Evolutionary conservation across 1,139 yeast species (phyloP).

Genomic region (Trichomonascaceae sp.): DNA sequence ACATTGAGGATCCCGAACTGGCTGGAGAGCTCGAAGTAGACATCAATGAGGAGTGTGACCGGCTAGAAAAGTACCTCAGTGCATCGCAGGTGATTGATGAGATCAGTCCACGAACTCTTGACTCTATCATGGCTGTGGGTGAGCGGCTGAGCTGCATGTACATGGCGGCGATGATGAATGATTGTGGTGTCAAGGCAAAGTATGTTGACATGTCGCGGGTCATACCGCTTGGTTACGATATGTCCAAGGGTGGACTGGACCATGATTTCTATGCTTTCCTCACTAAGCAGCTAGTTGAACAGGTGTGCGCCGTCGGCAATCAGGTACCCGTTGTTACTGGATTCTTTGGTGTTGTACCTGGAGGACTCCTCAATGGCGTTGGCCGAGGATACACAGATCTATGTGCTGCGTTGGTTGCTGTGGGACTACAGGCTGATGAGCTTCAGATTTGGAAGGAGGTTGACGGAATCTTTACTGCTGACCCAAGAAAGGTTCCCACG

Average conservation of each 20-base stretch:
- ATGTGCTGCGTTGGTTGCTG: conserved; percentile 94
- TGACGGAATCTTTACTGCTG: conserved; percentile 97
- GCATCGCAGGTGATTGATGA: conserved; percentile 92
- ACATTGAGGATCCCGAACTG: conserved; percentile 35
- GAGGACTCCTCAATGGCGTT: conserved; percentile 81
- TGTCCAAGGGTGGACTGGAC: conserved; percentile 31
- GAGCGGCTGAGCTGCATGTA: conserved; percentile 84
- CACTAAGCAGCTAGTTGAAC: conserved; percentile 45
- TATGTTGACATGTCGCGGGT: conserved; percentile 71
- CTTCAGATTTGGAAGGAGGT: conserved; percentile 98
- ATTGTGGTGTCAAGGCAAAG: conserved; percentile 60
- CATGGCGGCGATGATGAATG: conserved; percentile 75
- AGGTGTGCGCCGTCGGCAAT: conserved; percentile 34
- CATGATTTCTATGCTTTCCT: conserved; percentile 51
- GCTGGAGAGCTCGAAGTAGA: conserved; percentile 38
- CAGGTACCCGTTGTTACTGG: conserved; percentile 86
- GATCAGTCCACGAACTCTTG: conserved; percentile 76
- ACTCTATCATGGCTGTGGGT: conserved; percentile 84
- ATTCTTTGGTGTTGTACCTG: conserved; percentile 88
- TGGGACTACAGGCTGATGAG: conserved; percentile 84
- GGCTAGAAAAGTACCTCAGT: conserved; percentile 54
- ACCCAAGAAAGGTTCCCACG: conserved; percentile 85
- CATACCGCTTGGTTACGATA: conserved; percentile 28
- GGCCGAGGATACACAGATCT: conserved; percentile 97
- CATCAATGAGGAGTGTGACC: conserved; percentile 51